Evolutionary conservation across 108 stramenopile species (phyloP).

Genomic region (Cyclotella sp.): DNA sequence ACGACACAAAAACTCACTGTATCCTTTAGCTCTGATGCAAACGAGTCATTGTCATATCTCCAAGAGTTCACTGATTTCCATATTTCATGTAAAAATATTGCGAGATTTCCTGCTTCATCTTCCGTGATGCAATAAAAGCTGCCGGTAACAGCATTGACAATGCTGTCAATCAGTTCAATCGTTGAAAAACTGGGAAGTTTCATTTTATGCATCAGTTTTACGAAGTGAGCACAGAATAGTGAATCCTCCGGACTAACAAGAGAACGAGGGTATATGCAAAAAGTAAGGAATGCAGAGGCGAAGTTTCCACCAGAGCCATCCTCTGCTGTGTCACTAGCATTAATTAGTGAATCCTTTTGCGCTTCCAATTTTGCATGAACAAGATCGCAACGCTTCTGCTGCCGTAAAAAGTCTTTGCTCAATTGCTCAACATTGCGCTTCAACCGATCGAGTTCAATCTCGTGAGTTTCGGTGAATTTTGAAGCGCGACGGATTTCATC

Average conservation of each 20-base stretch:
- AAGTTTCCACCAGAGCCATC: constrained; percentile 28
- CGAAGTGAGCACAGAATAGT: constrained; percentile 80
- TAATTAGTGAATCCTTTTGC: constrained; percentile 53
- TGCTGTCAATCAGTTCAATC: constrained; percentile 69
- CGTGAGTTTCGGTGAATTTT: constrained; percentile 48
- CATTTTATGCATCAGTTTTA: constrained; percentile 73
- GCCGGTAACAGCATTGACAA: constrained; percentile 67
- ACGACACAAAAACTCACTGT: constrained; percentile 42
- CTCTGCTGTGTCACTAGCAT: constrained; percentile 1
- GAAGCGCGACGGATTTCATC: constrained; percentile 52
- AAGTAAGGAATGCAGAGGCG: constrained; percentile 62
- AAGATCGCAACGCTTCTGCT: constrained; percentile 66
- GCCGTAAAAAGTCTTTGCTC: constrained; percentile 60
- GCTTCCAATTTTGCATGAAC: constrained; percentile 54
- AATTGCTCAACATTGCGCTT: constrained; percentile 58
- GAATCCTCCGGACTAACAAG: constrained; percentile 86
- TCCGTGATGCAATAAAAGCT: constrained; percentile 84
- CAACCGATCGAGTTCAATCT: constrained; percentile 59
- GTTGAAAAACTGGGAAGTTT: constrained; percentile 83
- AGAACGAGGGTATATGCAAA: constrained; percentile 82
- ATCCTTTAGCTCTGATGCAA: constrained; percentile 68
- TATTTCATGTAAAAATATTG: constrained; percentile 76
- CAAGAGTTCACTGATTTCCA: constrained; percentile 78
- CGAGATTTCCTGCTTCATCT: constrained; percentile 84
- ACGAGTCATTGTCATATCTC: constrained; percentile 81